Percentiles rank a stretch among this genome's conserved stretches.
Evolutionary conservation across 495 filamentous ascomycete genomes (phyloP).

Genomic region (Hamigera avellanea): DNA sequence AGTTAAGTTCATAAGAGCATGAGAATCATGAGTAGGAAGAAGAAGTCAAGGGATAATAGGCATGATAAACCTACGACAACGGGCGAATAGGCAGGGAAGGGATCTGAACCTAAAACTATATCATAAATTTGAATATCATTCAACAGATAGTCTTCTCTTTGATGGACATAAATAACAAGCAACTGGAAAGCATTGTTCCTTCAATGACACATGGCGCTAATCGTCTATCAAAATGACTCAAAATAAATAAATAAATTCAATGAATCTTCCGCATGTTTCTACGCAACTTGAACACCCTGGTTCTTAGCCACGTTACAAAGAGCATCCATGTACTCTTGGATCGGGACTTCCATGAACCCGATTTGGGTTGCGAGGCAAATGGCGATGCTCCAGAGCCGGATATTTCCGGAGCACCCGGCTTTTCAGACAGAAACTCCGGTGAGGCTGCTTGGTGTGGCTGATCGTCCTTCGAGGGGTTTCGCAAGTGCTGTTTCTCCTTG

Average conservation of each 20-base stretch:
- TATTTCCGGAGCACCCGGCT: not conserved
- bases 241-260: slow-evolving; percentile 6
- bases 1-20: not conserved
- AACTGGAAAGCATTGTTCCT: too few species aligned
- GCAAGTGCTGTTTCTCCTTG: slow-evolving; percentile 18
- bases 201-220: not conserved
- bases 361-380: slow-evolving; percentile 1
- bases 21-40: too few species aligned
- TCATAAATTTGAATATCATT: not conserved
- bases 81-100: too few species aligned
- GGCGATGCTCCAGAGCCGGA: not conserved
- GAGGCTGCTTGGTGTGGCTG: slow-evolving; percentile 6
- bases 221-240: slow-evolving; percentile 1
- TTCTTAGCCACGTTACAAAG: slow-evolving; percentile 38
- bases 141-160: not conserved
- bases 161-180: too few species aligned
- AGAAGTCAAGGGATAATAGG: not conserved
- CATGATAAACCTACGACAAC: too few species aligned
- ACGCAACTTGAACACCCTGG: slow-evolving; percentile 33
- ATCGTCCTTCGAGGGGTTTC: slow-evolving; percentile 9
- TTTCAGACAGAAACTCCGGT: slow-evolving; percentile 2
- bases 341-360: slow-evolving; percentile 24
- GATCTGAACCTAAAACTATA: not conserved
- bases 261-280: slow-evolving; percentile 23
- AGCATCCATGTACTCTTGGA: slow-evolving; percentile 34